Percentiles rank a stretch among this genome's conserved stretches.
Conservation (phyloP, 1,284 basidiomycete species). For the Inonotus obliquus region DNA sequence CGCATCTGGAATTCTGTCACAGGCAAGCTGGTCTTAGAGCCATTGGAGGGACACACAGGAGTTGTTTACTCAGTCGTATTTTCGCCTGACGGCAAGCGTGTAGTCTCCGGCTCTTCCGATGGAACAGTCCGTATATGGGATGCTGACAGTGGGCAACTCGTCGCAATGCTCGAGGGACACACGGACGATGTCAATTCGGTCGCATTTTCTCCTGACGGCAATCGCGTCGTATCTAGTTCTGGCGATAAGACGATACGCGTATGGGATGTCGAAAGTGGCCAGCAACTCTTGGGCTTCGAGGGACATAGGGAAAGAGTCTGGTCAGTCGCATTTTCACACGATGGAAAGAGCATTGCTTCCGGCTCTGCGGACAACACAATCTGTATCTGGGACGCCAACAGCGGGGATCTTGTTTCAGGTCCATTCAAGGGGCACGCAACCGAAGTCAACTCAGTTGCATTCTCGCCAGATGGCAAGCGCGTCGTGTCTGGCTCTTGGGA, state of each 20-base stretch:
- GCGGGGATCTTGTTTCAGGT: too few species aligned
- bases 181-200: not conserved
- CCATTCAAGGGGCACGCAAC: too few species aligned
- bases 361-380: slow-evolving; percentile 30
- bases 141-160: not conserved
- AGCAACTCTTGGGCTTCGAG: not conserved
- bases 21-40: not conserved
- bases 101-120: not conserved
- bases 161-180: not conserved
- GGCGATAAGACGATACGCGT: not conserved
- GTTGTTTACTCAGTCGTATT: not conserved
- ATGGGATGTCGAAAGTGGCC: not conserved
- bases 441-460: too few species aligned
- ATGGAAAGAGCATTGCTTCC: not conserved
- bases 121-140: not conserved
- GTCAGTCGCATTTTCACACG: not conserved
- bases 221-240: not conserved
- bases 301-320: not conserved
- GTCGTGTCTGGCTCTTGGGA: too few species aligned
- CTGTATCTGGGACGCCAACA: too few species aligned
- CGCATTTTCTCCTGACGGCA: not conserved
- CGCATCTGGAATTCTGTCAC: too few species aligned
- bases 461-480: too few species aligned
- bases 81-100: not conserved
- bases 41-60: not conserved